Evolutionary conservation across 2,329 filamentous ascomycete species (phyloP).

Genomic region (Fonsecaea pugnacius): DNA sequence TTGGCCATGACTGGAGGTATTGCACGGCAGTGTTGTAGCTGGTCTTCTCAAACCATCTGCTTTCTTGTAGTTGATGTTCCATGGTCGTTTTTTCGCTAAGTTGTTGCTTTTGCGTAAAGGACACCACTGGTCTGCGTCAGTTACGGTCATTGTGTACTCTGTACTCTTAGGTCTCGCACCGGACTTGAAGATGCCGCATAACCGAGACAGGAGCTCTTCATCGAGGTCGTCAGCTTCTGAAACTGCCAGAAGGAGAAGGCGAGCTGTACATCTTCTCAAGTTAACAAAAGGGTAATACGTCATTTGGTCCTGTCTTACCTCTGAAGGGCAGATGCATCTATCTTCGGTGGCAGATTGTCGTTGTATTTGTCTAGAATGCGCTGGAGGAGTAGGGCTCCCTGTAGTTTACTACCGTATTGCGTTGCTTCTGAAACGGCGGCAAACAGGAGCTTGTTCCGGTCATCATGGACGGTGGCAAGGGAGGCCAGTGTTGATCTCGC

Average conservation of each 20-base stretch:
- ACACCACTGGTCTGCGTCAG: slow-evolving; percentile 8
- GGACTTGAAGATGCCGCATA: slow-evolving; percentile 32
- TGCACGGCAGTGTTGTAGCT: slow-evolving; percentile 28
- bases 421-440: slow-evolving; percentile 81
- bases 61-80: slow-evolving; percentile 21
- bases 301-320: slow-evolving; percentile 11
- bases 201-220: slow-evolving; percentile 28
- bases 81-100: background rate
- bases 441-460: slow-evolving; percentile 70
- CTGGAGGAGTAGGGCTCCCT: slow-evolving; percentile 64
- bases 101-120: slow-evolving; percentile 14
- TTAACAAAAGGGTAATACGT: slow-evolving; percentile 1
- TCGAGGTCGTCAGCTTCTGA: slow-evolving; percentile 39
- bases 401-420: slow-evolving; percentile 63
- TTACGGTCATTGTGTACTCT: background rate
- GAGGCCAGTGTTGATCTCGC: slow-evolving; percentile 24
- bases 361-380: slow-evolving; percentile 63
- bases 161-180: slow-evolving; percentile 2
- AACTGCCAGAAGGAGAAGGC: slow-evolving; percentile 52
- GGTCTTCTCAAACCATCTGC: slow-evolving; percentile 33
- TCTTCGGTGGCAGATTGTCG: slow-evolving; percentile 50
- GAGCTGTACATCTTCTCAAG: slow-evolving; percentile 47
- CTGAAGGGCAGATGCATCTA: slow-evolving; percentile 68
- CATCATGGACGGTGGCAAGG: slow-evolving; percentile 32
- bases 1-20: slow-evolving; percentile 30